These are phyloP conservation scores for Diplodia seriata DNA, from an alignment of 2,329 filamentous ascomycete genomes.

Conservation along the genomic window DNA sequence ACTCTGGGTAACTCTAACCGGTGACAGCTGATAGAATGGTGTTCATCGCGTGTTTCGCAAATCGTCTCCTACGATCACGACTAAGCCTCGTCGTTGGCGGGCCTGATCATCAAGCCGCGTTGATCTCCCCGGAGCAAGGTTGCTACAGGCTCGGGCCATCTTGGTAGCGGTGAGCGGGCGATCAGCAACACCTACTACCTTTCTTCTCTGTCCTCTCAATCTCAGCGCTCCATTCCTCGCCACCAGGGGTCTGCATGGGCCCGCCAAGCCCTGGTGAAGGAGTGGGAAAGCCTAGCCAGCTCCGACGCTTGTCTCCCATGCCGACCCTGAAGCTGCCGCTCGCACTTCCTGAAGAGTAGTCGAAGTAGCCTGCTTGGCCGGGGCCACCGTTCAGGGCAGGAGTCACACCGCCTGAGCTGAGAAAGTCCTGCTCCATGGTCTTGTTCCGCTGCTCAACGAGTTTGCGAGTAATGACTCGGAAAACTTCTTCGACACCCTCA, in stretches of 20 bases:
- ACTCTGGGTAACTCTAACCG: neutral
- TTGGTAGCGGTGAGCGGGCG: neutral
- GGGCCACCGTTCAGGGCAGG: constrained; percentile 50
- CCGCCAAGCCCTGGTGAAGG: constrained; percentile 41
- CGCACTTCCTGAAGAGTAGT: constrained; percentile 54
- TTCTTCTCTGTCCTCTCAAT: constrained; percentile 44
- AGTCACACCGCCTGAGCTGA: constrained; percentile 52
- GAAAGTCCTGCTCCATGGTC: constrained; percentile 59
- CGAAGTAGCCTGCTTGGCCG: constrained; percentile 55
- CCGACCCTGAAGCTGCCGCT: constrained; percentile 67
- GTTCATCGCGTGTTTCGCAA: neutral
- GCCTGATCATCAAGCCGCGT: constrained; percentile 3
- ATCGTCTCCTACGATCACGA: neutral
- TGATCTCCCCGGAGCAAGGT: neutral
- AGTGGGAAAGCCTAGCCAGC: constrained; percentile 69
- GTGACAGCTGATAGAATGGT: neutral
- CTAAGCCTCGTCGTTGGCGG: neutral
- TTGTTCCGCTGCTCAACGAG: constrained; percentile 73
- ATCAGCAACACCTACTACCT: constrained; percentile 46
- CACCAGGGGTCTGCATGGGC: constrained; percentile 41
- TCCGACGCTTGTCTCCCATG: constrained; percentile 67
- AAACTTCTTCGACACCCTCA: constrained; percentile 96
- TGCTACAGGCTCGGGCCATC: neutral
- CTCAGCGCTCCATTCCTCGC: constrained; percentile 46
- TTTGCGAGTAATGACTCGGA: constrained; percentile 87